Conservation (phyloP, 495 filamentous ascomycete genomes). For the Aspergillus campestris region DNA sequence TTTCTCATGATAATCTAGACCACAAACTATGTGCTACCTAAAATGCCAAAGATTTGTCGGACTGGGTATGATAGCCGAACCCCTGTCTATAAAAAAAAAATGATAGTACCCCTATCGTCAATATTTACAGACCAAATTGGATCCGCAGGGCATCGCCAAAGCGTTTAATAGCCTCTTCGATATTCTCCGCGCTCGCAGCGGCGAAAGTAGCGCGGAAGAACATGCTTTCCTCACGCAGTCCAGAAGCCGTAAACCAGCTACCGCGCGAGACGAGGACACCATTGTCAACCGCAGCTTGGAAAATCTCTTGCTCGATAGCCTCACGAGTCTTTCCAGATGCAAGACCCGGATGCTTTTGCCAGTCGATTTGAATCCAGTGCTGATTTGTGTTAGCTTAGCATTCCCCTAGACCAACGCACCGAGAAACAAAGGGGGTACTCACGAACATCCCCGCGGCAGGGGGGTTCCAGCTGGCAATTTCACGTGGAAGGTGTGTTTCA, state of each 20-base stretch:
- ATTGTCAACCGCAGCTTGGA: conserved; percentile 57
- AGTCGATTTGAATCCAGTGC: conserved; percentile 81
- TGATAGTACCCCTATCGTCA: neutral
- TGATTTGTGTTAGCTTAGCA: conserved; percentile 18
- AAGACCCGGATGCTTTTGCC: conserved; percentile 57
- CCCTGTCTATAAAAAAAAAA: neutral
- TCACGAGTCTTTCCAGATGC: conserved; percentile 48
- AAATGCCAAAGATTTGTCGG: too few species aligned
- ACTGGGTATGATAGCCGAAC: too few species aligned
- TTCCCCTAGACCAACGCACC: neutral
- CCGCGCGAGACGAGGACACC: conserved; percentile 72
- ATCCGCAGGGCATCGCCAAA: conserved; percentile 62
- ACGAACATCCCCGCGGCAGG: conserved; percentile 97
- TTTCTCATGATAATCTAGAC: too few species aligned
- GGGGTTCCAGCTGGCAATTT: conserved; percentile 73
- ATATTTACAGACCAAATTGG: conserved; percentile 44
- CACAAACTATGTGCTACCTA: too few species aligned
- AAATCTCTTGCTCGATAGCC: conserved; percentile 79
- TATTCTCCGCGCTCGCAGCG: conserved; percentile 63
- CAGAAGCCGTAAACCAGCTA: conserved; percentile 77
- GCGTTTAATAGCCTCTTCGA: conserved; percentile 68
- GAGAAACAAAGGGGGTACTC: conserved; percentile 28
- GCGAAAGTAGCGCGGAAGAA: conserved; percentile 91
- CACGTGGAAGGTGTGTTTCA: conserved; percentile 65
- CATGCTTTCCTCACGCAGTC: conserved; percentile 37